Conservation (phyloP, 2,329 filamentous ascomycete species). For the Ilyonectria sp. region DNA sequence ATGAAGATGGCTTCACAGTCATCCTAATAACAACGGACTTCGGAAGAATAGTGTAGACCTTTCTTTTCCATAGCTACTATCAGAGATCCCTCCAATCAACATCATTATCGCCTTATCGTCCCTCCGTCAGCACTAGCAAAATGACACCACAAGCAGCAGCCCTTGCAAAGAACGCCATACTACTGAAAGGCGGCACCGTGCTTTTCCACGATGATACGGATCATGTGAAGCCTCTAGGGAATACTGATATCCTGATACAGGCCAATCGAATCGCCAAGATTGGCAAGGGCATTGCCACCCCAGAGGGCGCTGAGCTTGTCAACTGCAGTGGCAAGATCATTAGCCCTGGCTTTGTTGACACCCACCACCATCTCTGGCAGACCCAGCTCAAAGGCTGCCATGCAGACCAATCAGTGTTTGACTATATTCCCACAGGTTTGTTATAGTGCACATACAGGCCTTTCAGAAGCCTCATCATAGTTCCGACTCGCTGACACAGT, state of each 20-base stretch:
- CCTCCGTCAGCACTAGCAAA: neutral
- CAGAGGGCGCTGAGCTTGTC: neutral
- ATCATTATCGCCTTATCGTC: neutral
- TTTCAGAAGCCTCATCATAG: no score
- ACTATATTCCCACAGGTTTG: no score
- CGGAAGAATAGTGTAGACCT: neutral
- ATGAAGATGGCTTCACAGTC: neutral
- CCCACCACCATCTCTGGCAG: constrained; percentile 37
- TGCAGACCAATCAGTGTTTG: no score
- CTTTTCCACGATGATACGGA: constrained; percentile 19
- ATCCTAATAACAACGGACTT: neutral
- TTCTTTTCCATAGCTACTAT: neutral
- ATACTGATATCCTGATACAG: constrained; percentile 29
- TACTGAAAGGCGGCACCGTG: constrained; percentile 11
- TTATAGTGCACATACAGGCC: no score
- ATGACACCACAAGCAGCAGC: neutral
- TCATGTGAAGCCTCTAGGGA: constrained; percentile 12
- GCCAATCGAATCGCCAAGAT: constrained; percentile 25
- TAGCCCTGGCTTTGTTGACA: constrained; percentile 35
- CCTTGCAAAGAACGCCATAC: neutral
- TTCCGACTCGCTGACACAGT: no score
- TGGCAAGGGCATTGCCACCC: neutral
- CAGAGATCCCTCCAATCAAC: neutral
- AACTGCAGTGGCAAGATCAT: constrained; percentile 34
- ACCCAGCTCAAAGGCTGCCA: no score